Base-by-base conservation (phyloP, 306 rosid species). In the Betula pendula region DNA sequence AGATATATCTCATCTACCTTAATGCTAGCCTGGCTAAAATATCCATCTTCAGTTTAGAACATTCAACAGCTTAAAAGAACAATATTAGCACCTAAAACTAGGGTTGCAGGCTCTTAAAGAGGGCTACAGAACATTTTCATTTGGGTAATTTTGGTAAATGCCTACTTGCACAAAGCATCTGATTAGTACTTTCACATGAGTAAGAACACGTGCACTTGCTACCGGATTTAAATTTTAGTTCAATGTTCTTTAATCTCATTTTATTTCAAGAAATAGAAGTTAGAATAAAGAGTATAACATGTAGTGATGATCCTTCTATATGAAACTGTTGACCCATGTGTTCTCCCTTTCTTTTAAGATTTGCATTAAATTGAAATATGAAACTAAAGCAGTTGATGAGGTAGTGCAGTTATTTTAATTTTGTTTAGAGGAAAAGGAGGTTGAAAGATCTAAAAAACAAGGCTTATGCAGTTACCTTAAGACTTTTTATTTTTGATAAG, bases 1-100 rank as follows among this genome's bases (percentile, higher is more conserved):
- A 60, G 24, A 58, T 29, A 20, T 56, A 24, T 51, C 42, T 67
- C 52, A 35, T 51, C 7, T 24, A 15, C 16, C 40, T 8, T 27
- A 70, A 58, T 58, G 38, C 70, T 58, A 40, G 49, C 48, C 79
- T 49, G 72, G 43, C 49, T 25, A 43, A 67, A 76, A 56, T 35
- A 24, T 8, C 29, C n/a, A 65, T 38, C 70, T 65, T 56, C 6
- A 6, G 19, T 4, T 12, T 42, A 27, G 22, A 17, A 77, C 22
- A 25, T 45, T 16, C 62, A 58, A 13, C 15, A 31, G 65, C 48
- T 59, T n/a, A 70, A 56, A 43, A 25, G 67, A 76, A 22, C 43
- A 53, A 1, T 66, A n/a, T n/a, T n/a, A 12, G 43, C 19, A 52
- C 47, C 68, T 17, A 76, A 22, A 55, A 42, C 31, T 68, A 29